Base-by-base conservation (phyloP, 2,329 filamentous ascomycete genomes). In the Penicillium oxalicum region DNA sequence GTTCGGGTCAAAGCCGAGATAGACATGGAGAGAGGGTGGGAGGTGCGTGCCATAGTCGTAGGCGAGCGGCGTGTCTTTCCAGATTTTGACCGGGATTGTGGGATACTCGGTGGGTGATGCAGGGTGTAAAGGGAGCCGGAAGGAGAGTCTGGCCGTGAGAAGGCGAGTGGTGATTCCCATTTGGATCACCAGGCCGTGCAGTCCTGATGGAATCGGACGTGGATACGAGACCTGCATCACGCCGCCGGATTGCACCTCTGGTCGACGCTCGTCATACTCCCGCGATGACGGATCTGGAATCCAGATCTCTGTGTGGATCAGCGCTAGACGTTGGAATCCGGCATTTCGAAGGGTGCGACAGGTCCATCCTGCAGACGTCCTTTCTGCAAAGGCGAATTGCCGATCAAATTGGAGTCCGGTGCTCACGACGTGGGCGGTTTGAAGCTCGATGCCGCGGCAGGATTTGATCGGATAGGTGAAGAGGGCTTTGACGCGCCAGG, bases 381-480 rank as follows among this genome's bases (percentile, higher is more conserved):
- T 66, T 66, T 91, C 85, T 1, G 87, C 89, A 64, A 96, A 88
- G 41, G 82, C 85, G 72, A 90, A 95, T 57, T 91, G 80, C 5
- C 89, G 81, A 69, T 96, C 90, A 67, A 86, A 87, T 64, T 85
- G 79, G 48, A 95, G 75, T 2, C 90, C 89, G 2, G 80, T 81
- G 5, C 80, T 73, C 40, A 88, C 70, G 12, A 93, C 77, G 46
- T 80, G 78, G 51, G 80, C 80, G 52, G 77, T 72, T 44, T 79
- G 71, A 40, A 95, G 69, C 69, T 93, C 88, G 47, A 95, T 82
- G 27, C 86, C 87, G 48, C 74, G 75, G 66, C 89, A 95, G 48
- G 86, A 88, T 71, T 94, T 91, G 66, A 95, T 72, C 0, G 91
- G 90, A 66, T 93, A 91, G 51, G 90, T 78, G 71, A 83, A 84